Percentiles rank a stretch among this genome's conserved stretches.
Evolutionary conservation across 257 asterid species (phyloP).

Genomic region (Nicotiana obtusifolia): DNA sequence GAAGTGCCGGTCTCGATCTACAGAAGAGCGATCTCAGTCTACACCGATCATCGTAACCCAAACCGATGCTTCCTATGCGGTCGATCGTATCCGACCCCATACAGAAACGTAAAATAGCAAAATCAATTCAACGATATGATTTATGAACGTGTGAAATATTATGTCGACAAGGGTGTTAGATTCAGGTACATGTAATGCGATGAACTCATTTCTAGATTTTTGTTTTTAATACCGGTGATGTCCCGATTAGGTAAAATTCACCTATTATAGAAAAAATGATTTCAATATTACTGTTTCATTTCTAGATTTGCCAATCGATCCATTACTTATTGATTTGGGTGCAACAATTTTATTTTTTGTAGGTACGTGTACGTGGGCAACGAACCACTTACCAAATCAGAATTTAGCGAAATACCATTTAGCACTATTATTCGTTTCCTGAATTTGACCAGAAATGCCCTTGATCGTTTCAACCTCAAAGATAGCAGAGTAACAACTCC

Average conservation of each 20-base stretch:
- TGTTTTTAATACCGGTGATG: too few relatives aligned
- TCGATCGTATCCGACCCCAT: too few relatives aligned
- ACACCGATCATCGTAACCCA: too few relatives aligned
- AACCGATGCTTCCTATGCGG: too few relatives aligned
- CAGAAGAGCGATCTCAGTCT: too few relatives aligned
- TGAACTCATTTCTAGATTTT: not conserved
- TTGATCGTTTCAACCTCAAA: not conserved
- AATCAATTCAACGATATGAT: not conserved
- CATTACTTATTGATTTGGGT: not conserved
- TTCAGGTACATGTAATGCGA: not conserved
- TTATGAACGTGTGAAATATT: not conserved
- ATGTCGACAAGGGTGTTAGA: not conserved
- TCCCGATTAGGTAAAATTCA: too few relatives aligned
- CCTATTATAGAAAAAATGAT: too few relatives aligned
- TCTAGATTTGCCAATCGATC: not conserved
- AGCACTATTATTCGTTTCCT: not conserved
- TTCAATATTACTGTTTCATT: not conserved
- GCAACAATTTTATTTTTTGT: not conserved
- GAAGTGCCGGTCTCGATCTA: too few relatives aligned
- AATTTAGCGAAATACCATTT: not conserved
- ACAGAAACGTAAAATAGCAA: too few relatives aligned
- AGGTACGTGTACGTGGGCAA: conserved; percentile 7
- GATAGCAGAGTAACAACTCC: conserved; percentile 13
- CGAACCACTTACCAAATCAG: not conserved
- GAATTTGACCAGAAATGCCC: not conserved